Base-by-base conservation (phyloP, 345 rosid genomes). In the Schrenkiella parvula region DNA sequence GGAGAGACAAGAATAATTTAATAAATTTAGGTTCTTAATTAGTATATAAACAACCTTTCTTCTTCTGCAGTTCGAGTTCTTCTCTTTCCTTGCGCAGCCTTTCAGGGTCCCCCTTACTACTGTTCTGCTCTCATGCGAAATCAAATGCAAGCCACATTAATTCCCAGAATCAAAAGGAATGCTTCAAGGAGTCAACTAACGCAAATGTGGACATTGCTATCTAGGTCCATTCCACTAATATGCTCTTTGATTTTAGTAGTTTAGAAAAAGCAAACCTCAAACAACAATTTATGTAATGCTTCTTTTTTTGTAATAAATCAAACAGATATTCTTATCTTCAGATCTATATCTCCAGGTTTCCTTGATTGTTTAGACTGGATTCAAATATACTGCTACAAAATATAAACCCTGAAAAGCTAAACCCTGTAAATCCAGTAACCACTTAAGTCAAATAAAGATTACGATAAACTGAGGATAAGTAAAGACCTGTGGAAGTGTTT, bases 401-500 rank as follows among this genome's bases (percentile, higher is more conserved):
- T 50, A 50, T 29, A 42, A 28, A 68, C 55, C 9, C 0, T 3
- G 0, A 11, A 37, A 59, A 7, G 22, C 58, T 35, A n/a, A n/a
- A n/a, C n/a, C n/a, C n/a, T n/a, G n/a, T n/a, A n/a, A n/a, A n/a
- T 29, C 21, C n/a, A 58, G 38, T 50, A 43, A 28, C 31, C 32
- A 8, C 41, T 12, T 48, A 38, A 47, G 66, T 10, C 10, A 4
- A 58, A 66, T 15, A 38, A 48, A 67, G 41, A 42, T n/a, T 18
- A 25, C 44, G 59, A 14, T 42, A 22, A 19, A 66, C 1, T 39
- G 43, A 53, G 51, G 38, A 56, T 31, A 56, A 56, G 32, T 54
- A 23, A 82, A 44, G 70, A 93, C 98, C 96, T 93, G 92, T 35
- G 82, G 80, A 52, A 91, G 90, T 9, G 96, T 81, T 80, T 91